Evolutionary conservation across 2,329 filamentous ascomycete species (phyloP), one percentile per base, ranked within the genome.

Genomic region (Mariannaea sp.): DNA sequence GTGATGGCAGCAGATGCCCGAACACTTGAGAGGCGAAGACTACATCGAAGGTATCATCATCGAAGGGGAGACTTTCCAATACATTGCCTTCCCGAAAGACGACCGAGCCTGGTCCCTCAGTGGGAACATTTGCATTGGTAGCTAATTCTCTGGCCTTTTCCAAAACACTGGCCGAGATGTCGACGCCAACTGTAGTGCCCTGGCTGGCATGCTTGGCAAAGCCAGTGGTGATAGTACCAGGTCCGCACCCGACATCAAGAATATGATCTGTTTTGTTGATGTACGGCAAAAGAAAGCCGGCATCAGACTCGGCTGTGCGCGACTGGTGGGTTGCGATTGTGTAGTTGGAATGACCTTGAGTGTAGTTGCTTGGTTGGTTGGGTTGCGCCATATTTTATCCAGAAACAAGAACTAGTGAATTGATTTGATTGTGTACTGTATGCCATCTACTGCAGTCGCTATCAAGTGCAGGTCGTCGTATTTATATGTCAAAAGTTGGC

Each of bases 231-330:
- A 80, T 80, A 40, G 73, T 77, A 4, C 77, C 78, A 0, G 78
- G 75, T 0, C 78, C 78, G 62, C 77, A 78, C 46, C 77, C 77
- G 26, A 79, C 68, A 56, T 80, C 77, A 46, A 80, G 73, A 39
- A 80, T 68, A 16, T 55, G 61, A 67, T 74, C 69, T 6, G 65
- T 61, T 0, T 68, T 61, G 32, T 71, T 68, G 55, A 79, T 66
- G 58, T 76, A 60, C 1, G 73, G 72, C 2, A 78, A 56, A 3
- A 79, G 63, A 55, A 74, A 75, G 49, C 66, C 68, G 2, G 75
- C 76, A 36, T 73, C 73, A n/a, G 69, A 68, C n/a, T 72, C 65
- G 24, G 70, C 74, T 2, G 75, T 78, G 51, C 77, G 75, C 50
- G 62, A 65, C 13, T 65, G 65, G 61, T 78, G 75, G 9, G 67